A percentile compares a stretch with the other conserved stretches of the same genome.
phyloP scores from a whole-genome alignment of 2,329 filamentous ascomycete species.

The Trichoderma aggressivum region DNA sequence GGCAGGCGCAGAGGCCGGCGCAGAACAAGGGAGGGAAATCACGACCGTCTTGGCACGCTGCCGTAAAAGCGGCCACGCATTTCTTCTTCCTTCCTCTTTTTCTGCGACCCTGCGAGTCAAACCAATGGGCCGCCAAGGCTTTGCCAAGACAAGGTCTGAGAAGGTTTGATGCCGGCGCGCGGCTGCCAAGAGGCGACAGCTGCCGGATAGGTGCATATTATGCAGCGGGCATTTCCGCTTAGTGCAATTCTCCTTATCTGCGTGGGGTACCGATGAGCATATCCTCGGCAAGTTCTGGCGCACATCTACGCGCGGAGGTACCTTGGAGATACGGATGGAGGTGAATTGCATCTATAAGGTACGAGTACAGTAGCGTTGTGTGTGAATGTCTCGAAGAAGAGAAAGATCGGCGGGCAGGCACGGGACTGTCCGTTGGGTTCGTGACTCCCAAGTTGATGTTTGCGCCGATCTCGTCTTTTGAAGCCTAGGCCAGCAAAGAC shows the following conservation, averaged over 20 bases:
- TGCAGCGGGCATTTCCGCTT: neutral
- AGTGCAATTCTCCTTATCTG: neutral
- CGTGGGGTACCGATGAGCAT: neutral
- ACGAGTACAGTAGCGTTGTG: neutral
- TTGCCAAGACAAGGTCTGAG: constrained; percentile 9
- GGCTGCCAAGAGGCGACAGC: neutral
- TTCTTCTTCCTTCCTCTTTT: neutral
- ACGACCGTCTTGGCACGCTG: neutral
- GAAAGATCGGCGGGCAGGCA: neutral
- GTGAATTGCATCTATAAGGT: neutral
- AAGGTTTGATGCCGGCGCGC: constrained; percentile 1
- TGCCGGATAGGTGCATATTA: neutral
- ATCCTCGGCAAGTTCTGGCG: neutral
- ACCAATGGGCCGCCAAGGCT: constrained; percentile 6
- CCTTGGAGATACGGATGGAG: neutral
- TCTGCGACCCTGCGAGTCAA: constrained; percentile 4
- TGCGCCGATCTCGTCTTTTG: neutral
- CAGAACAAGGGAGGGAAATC: neutral
- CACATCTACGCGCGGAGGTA: neutral
- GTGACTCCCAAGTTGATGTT: neutral
- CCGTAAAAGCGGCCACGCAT: constrained; percentile 2
- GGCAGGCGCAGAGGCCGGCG: neutral
- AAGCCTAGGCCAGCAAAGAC: neutral
- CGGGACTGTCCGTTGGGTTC: neutral
- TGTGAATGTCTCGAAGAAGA: neutral